phyloP scores from a whole-genome alignment of 2,329 filamentous ascomycete species.

The Nothophoma quercina region DNA sequence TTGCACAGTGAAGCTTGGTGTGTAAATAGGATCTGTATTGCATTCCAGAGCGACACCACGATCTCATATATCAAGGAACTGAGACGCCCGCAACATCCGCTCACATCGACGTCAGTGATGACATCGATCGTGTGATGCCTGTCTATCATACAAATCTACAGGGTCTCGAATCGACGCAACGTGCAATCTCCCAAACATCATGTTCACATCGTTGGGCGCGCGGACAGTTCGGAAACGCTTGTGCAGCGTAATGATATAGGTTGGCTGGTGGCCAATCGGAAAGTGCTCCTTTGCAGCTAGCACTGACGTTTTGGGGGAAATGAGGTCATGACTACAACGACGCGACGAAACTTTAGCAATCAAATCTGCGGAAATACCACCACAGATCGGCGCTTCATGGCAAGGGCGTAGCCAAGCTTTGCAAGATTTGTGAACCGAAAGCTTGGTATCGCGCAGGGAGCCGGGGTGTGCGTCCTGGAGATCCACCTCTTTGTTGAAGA shows the following conservation, averaged over 20 bases:
- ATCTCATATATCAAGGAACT: constrained; percentile 2
- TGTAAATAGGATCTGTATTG: neutral
- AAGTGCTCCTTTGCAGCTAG: neutral
- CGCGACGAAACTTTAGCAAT: constrained; percentile 1
- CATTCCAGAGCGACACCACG: neutral
- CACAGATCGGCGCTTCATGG: neutral
- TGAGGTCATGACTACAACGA: constrained; percentile 15
- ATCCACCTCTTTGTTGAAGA: neutral
- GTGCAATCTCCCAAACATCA: neutral
- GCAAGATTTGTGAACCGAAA: constrained; percentile 2
- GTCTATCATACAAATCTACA: neutral
- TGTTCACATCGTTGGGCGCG: neutral
- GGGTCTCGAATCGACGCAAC: constrained; percentile 1
- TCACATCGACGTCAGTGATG: constrained; percentile 6
- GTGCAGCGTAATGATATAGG: neutral
- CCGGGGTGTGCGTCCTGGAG: neutral
- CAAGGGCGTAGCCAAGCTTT: constrained; percentile 14
- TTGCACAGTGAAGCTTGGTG: constrained; percentile 3
- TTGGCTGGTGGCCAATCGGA: neutral
- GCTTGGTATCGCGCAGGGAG: constrained; percentile 7
- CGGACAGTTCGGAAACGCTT: constrained; percentile 2
- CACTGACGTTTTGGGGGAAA: neutral
- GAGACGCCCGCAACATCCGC: neutral
- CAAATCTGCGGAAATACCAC: neutral
- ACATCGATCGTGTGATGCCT: constrained; percentile 10